Evolutionary conservation across 495 filamentous ascomycete species (phyloP).

Genomic region (Barbatosphaeria neglecta): DNA sequence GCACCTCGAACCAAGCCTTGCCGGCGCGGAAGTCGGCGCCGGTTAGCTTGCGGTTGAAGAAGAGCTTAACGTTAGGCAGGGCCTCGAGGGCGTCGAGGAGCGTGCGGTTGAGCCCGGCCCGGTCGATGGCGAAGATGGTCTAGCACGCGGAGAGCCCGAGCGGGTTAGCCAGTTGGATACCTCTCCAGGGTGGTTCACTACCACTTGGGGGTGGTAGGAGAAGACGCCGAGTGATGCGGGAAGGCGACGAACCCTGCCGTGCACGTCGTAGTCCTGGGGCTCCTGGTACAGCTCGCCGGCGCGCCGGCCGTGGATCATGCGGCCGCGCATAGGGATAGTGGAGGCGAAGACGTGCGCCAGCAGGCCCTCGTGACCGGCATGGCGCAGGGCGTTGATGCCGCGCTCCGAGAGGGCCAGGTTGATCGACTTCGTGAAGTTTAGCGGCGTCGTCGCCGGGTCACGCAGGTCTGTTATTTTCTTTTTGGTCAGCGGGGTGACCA

Average conservation of each 20-base stretch:
- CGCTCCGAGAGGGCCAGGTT: conserved; percentile 91
- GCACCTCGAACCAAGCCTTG: conserved; percentile 78
- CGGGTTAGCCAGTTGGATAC: no score
- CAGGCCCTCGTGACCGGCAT: conserved; percentile 50
- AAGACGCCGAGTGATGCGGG: no score
- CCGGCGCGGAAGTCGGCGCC: conserved; percentile 70
- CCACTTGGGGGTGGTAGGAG: no score
- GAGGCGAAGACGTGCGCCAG: conserved; percentile 60
- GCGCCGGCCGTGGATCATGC: conserved; percentile 88
- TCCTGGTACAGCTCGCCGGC: conserved; percentile 60
- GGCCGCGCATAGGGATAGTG: conserved; percentile 85
- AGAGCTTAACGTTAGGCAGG: conserved; percentile 76
- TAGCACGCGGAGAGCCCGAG: no score
- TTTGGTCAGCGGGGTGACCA: not conserved
- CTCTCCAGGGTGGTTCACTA: no score
- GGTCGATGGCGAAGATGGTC: conserved; percentile 50
- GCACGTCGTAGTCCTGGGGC: conserved; percentile 78
- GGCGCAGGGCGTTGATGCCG: conserved; percentile 75
- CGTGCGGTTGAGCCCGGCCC: conserved; percentile 69
- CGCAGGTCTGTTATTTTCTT: conserved; percentile 62
- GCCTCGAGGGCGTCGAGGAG: conserved; percentile 76
- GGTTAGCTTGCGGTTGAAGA: conserved; percentile 84
- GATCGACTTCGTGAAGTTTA: conserved; percentile 97
- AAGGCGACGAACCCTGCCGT: conserved; percentile 75
- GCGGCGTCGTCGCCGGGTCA: conserved; percentile 65